Base-by-base conservation (phyloP, 345 rosid species). In the Mangifera indica region DNA sequence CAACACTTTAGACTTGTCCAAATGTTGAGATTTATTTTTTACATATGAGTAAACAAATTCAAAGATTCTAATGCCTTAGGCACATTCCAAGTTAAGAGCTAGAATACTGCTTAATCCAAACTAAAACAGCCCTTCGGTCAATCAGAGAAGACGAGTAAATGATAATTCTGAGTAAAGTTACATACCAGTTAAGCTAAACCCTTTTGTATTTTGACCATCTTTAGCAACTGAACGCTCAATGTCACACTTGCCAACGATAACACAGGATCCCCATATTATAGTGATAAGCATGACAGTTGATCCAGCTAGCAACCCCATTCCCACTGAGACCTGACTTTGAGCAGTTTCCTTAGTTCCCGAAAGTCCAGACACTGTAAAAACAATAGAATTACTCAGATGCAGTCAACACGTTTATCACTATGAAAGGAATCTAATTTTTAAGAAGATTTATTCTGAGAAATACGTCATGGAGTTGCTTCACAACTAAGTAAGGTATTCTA, bases 271-370 rank as follows among this genome's bases (percentile, higher is more conserved):
- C 96, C 97, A 93, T 55, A 91, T 82, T 10, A 91, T 75, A 6
- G 98, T 93, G 42, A 88, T 85, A 54, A 93, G 97, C 89, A 93
- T 86, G 68, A 93, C 96, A 0, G 97, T 93, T 29, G 96, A 91
- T 10, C 97, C 97, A 71, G 98, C 96, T 32, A 91, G 78, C 78
- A 93, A 78, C 18, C 98, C 98, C 91, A 93, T 93, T 37, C 98
- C 98, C 20, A 91, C 98, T 3, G 96, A 84, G 25, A 93, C 96
- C 79, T 91, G 96, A 76, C 82, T 84, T 80, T 93, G 98, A 24
- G 98, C 97, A 17, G 86, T 83, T 83, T 65, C 76, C 14, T 66
- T 66, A 57, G 82, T 85, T 74, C 96, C 98, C 46, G 98, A 88
- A 3, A 91, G 87, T 74, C 98, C 97, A 69, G 98, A 93, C 26